These are phyloP conservation scores for Nephelium lappaceum DNA, from an alignment of 345 rosid species.

Conservation along the genomic window DNA sequence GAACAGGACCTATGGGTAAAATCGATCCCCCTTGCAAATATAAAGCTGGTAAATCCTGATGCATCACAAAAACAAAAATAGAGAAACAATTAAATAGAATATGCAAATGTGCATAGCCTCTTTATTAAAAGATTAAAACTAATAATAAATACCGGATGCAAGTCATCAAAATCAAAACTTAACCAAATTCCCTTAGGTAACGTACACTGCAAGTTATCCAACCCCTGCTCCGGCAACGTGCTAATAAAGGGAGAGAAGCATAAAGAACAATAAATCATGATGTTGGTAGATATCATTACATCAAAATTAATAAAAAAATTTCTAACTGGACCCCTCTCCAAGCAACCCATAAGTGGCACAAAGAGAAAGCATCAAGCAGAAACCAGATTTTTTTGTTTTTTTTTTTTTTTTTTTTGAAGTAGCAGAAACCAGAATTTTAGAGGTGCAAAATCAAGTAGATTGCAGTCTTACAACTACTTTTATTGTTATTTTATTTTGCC, in stretches of 20 bases:
- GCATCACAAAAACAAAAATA: conserved; percentile 20
- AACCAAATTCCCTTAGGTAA: conserved; percentile 82
- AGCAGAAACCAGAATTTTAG: neutral
- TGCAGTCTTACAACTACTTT: neutral
- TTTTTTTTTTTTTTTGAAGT: too few species aligned
- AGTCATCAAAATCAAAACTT: conserved; percentile 79
- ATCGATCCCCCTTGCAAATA: conserved; percentile 91
- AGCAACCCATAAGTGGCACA: neutral
- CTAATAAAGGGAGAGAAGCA: conserved; percentile 37
- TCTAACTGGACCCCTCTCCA: neutral
- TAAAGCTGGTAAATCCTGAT: conserved; percentile 81
- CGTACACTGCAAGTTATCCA: conserved; percentile 45
- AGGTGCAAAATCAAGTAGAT: neutral
- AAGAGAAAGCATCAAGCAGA: neutral
- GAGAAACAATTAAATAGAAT: conserved; percentile 1
- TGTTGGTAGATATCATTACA: neutral
- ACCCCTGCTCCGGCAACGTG: conserved; percentile 48
- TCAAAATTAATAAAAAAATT: neutral
- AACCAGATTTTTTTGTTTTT: too few species aligned
- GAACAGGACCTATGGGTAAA: conserved; percentile 64
- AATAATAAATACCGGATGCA: conserved; percentile 68
- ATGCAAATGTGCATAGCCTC: neutral
- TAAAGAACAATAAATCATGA: conserved; percentile 5
- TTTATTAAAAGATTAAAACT: neutral
- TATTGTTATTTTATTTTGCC: neutral